A percentile compares a stretch with the other conserved stretches of the same genome.
Conservation (phyloP, 495 filamentous ascomycete species). For the Xylaria sp. region DNA sequence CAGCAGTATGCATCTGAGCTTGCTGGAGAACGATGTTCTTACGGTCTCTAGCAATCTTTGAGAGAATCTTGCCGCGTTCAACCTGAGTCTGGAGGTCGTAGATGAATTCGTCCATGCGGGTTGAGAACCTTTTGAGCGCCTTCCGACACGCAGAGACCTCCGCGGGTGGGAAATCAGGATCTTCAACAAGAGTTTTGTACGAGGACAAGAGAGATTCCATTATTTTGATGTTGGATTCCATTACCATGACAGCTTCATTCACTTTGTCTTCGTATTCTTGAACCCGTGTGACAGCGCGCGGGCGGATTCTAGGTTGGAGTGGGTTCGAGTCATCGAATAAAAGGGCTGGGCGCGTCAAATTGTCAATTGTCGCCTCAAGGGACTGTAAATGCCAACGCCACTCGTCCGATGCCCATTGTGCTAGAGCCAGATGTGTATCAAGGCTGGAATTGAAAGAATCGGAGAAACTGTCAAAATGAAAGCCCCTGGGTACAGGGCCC, state of each 20-base stretch:
- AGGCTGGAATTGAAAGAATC: slow-evolving; percentile 42
- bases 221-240: slow-evolving; percentile 46
- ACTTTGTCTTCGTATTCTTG: slow-evolving; percentile 45
- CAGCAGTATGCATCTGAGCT: slow-evolving; percentile 39
- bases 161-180: slow-evolving; percentile 38
- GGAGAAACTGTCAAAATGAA: slow-evolving; percentile 31
- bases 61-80: slow-evolving; percentile 40
- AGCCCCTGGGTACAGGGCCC: slow-evolving; percentile 6
- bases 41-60: slow-evolving; percentile 37
- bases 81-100: slow-evolving; percentile 45
- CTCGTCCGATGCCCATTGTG: slow-evolving; percentile 46
- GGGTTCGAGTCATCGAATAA: slow-evolving; percentile 20
- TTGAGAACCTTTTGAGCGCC: slow-evolving; percentile 36
- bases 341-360: slow-evolving; percentile 29
- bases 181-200: slow-evolving; percentile 37
- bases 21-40: slow-evolving; percentile 46
- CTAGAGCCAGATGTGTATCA: slow-evolving; percentile 41
- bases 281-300: slow-evolving; percentile 37
- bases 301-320: slow-evolving; percentile 29
- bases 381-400: slow-evolving; percentile 48
- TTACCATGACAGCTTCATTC: slow-evolving; percentile 40
- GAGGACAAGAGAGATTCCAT: slow-evolving; percentile 40
- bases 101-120: slow-evolving; percentile 41
- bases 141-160: slow-evolving; percentile 24
- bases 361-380: slow-evolving; percentile 42